Evolutionary conservation across 1,284 basidiomycete genomes (phyloP), one percentile per base, ranked within the genome.

Genomic region (Rhodotorula sp.): DNA sequence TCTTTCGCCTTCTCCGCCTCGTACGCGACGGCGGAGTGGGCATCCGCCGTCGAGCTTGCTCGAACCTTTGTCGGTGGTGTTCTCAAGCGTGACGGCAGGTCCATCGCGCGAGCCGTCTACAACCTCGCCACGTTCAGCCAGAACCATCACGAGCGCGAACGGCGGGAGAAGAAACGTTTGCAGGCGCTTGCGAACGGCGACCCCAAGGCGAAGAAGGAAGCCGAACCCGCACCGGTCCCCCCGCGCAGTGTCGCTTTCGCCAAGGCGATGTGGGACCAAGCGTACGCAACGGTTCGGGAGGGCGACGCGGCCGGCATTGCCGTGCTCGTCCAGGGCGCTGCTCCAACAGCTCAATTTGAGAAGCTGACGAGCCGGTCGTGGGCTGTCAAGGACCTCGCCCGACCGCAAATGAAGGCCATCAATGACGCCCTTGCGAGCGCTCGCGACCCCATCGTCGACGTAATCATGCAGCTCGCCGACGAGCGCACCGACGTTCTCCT

Each of bases 321-420:
- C 11, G 81, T 83, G 40, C 78, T 93, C 40, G 80, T 92, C 54
- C 80, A 82, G 26, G 81, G 86, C 2, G 80, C 89, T 8, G 83
- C 88, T 0, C 82, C 82, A 30, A 84, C 85, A 26, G 84, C 89
- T 2, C 88, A 91, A 78, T 78, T 92, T 37, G 89, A 91, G 76
- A 78, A 81, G 44, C 81, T 94, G 26, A 76, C 79, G 83, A 84
- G 69, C 75, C 83, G 58, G 79, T 81, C 37, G 2, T 83, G 81
- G 81, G 75, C 70, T 20, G 65, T 77, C 67, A 66, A 74, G n/a
- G 77, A 75, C 16, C 70, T 80, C 22, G 70, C 75, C 9, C 59
- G 68, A 7, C 50, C 59, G 28, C 72, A 71, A 52, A 72, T 75
- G 74, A 72, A 70, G 63, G 65, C 69, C 2, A 53, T 71, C 62